Evolutionary conservation across 2,329 filamentous ascomycete species (phyloP), one percentile per base, ranked within the genome.

Genomic region (Drechslerella dactyloides): DNA sequence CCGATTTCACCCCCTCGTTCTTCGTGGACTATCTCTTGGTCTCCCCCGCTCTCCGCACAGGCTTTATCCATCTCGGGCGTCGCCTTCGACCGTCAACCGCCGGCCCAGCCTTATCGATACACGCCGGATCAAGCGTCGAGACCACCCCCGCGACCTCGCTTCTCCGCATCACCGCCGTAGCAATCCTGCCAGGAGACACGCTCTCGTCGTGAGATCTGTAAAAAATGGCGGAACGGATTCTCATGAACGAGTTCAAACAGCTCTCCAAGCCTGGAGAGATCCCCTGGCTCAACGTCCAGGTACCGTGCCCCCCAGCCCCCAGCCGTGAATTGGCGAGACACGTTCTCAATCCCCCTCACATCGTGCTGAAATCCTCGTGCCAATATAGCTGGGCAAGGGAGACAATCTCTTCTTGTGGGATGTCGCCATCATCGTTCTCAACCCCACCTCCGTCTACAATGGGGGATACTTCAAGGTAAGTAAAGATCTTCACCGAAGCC

Each of bases 401-500:
- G 85, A 88, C n/a, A 91, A 94, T 79, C 87, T 97, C 73, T 89
- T 96, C 78, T 85, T 87, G 74, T 97, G 94, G 93, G 87, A 86
- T 72, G 83, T 97, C 53, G 93, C 90, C 2, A 86, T 99, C 66
- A 93, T 96, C 82, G 91, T 97, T 40, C 86, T 97, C 77, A 97
- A 97, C 80, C 86, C 90, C 0, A 93, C 96, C 76, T 96, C 92
- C 74, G 84, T 89, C 74, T 97, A 96, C 83, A 89, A 96, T 77
- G 93, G 93, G 70, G 94, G 90, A 75, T 99, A 96, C 80, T 91
- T 97, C 80, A 93, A 86, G 81, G 85, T 85, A 63, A 54, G 56
- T 51, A 66, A 44, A 7, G 44, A 56, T 33, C 53, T 46, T 44
- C 40, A 56, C 65, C 37, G 37, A 37, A 44, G 42, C 27, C 66